Conservation (phyloP, 345 rosid genomes). For the Psidium friedrichsthalianum region DNA sequence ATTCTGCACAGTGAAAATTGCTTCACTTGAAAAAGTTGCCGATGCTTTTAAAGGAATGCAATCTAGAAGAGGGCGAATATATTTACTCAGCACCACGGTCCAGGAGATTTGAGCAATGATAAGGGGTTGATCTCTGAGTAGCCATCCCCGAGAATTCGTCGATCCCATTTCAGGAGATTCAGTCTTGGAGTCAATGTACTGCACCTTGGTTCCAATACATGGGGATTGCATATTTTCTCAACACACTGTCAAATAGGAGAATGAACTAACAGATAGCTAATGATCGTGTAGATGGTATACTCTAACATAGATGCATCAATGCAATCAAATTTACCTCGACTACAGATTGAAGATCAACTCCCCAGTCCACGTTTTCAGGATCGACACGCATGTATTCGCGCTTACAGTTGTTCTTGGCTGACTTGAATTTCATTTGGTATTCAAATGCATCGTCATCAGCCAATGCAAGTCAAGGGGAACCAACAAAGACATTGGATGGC, state of each 20-base stretch:
- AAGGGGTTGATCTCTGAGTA: not conserved
- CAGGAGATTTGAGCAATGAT: not conserved
- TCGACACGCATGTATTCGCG: conserved; percentile 5
- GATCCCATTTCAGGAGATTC: not conserved
- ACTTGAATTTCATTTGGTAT: not conserved
- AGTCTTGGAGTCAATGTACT: not conserved
- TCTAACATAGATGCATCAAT: not conserved
- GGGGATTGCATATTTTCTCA: not conserved
- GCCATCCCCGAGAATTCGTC: not conserved
- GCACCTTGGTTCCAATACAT: conserved; percentile 12
- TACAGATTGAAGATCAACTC: not conserved
- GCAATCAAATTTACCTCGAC: not conserved
- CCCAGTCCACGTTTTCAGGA: not conserved
- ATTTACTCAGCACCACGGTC: not conserved
- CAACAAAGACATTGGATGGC: not conserved
- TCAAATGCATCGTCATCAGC: not conserved
- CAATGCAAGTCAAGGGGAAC: not conserved
- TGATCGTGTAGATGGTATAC: not conserved
- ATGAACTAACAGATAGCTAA: not conserved
- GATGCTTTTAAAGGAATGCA: not conserved
- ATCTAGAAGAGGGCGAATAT: not conserved
- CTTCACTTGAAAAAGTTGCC: not conserved
- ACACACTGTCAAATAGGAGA: not conserved
- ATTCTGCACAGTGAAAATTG: not conserved
- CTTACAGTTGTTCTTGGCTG: not conserved